These are phyloP conservation scores for Diaporthe amygdali DNA, from an alignment of 2,329 filamentous ascomycete species.

Conservation along the genomic window DNA sequence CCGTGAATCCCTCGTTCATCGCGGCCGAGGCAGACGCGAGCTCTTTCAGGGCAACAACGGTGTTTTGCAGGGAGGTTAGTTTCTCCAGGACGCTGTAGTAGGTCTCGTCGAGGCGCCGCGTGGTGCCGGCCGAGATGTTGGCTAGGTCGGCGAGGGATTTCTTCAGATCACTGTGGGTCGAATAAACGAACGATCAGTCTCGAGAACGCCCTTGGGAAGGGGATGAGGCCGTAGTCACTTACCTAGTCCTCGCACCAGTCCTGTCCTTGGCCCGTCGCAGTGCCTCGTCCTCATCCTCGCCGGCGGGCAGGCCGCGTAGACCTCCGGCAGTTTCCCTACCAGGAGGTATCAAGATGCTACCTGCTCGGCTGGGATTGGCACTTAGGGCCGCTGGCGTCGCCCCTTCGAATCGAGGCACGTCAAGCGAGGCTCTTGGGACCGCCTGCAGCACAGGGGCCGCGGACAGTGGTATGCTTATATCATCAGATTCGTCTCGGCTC, in stretches of 20 bases:
- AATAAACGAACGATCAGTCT: conserved; percentile 5
- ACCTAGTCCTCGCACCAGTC: conserved; percentile 46
- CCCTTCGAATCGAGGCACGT: conserved; percentile 50
- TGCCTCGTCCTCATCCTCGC: conserved; percentile 43
- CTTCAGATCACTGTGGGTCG: conserved; percentile 50
- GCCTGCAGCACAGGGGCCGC: conserved; percentile 32
- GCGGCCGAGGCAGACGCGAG: conserved; percentile 67
- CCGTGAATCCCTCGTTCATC: conserved; percentile 63
- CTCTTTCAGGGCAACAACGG: conserved; percentile 68
- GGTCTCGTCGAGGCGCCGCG: conserved; percentile 71
- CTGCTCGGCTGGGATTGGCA: conserved; percentile 48
- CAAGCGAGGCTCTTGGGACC: conserved; percentile 44
- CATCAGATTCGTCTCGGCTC: conserved; percentile 37
- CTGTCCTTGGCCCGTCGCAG: conserved; percentile 47
- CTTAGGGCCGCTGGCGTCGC: conserved; percentile 48
- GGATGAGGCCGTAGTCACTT: conserved; percentile 29
- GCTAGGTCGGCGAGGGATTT: conserved; percentile 60
- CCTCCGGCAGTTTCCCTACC: conserved; percentile 27
- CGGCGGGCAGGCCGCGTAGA: conserved; percentile 14
- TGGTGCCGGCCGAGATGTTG: conserved; percentile 65
- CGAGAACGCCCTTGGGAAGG: not conserved
- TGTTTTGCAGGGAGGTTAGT: conserved; percentile 66
- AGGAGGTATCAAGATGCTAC: conserved; percentile 43
- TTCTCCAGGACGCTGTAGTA: conserved; percentile 78
- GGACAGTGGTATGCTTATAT: conserved; percentile 34